These are phyloP conservation scores for Alternaria sp. DNA, from an alignment of 2,329 filamentous ascomycete species.

Conservation along the genomic window DNA sequence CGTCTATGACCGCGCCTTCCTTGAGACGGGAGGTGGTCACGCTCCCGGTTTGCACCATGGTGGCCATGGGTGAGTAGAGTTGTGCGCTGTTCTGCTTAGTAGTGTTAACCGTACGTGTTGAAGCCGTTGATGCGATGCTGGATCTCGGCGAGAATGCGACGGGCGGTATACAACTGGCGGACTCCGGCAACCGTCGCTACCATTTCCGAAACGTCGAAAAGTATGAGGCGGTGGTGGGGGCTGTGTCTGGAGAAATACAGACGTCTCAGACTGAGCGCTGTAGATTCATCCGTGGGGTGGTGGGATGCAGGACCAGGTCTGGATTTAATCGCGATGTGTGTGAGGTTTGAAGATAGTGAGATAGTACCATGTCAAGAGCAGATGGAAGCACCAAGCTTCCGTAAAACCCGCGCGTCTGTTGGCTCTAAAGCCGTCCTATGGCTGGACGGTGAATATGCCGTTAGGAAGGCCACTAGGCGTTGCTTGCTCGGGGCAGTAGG, in stretches of 20 bases:
- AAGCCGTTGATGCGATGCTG: slow-evolving; percentile 52
- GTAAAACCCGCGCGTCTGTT: slow-evolving; percentile 40
- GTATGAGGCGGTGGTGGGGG: slow-evolving; percentile 29
- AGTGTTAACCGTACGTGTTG: slow-evolving; percentile 50
- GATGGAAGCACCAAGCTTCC: slow-evolving; percentile 41
- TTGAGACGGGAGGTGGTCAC: slow-evolving; percentile 41
- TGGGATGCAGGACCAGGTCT: slow-evolving; percentile 38
- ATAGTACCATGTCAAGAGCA: slow-evolving; percentile 40
- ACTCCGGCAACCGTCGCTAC: slow-evolving; percentile 39
- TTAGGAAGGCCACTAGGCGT: slow-evolving; percentile 31
- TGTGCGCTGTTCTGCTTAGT: slow-evolving; percentile 18
- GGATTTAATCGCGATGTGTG: slow-evolving; percentile 41
- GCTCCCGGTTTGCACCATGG: slow-evolving; percentile 46
- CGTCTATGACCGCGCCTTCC: slow-evolving; percentile 41
- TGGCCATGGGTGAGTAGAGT: slow-evolving; percentile 43
- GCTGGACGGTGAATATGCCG: slow-evolving; percentile 50
- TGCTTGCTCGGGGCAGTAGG: slow-evolving; percentile 35
- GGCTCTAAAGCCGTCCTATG: slow-evolving; percentile 43
- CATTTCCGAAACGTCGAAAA: slow-evolving; percentile 44
- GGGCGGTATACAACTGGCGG: slow-evolving; percentile 47
- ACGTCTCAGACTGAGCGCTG: slow-evolving; percentile 30
- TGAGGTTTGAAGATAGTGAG: slow-evolving; percentile 42
- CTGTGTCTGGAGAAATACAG: slow-evolving; percentile 33
- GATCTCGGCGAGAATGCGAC: slow-evolving; percentile 49
- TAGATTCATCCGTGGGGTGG: slow-evolving; percentile 28